These are phyloP conservation scores for Paraleonurus japonicus DNA, from an alignment of 257 asterid species.

Conservation along the genomic window DNA sequence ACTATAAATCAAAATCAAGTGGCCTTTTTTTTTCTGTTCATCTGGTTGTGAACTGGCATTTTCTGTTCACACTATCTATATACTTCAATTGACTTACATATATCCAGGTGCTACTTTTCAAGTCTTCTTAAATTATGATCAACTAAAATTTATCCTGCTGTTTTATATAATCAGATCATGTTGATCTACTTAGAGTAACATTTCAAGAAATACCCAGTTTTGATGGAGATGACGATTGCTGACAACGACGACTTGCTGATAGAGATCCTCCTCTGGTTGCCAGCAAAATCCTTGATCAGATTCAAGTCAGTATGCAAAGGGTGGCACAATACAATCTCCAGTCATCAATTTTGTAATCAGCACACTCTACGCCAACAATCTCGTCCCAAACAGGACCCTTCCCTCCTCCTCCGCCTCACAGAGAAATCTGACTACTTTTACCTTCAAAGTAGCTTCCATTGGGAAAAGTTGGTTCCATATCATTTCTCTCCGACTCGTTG, in stretches of 20 bases:
- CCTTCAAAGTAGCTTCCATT: slow-evolving; percentile 11
- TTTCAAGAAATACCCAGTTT: neutral
- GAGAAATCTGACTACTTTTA: slow-evolving; percentile 18
- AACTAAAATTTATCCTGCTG: neutral
- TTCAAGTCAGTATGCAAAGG: slow-evolving; percentile 38
- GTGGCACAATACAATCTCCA: slow-evolving; percentile 36
- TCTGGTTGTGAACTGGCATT: neutral
- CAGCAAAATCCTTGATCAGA: slow-evolving; percentile 40
- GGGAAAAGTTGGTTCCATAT: slow-evolving; percentile 21
- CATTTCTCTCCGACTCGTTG: slow-evolving; percentile 17
- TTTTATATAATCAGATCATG: neutral
- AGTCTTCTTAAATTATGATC: neutral
- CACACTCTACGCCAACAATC: slow-evolving; percentile 26
- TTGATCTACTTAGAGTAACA: neutral
- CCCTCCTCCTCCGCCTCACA: slow-evolving; percentile 29
- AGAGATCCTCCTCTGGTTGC: slow-evolving; percentile 33
- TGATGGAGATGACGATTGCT: slow-evolving; percentile 17
- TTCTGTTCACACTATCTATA: neutral
- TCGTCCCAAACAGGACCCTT: slow-evolving; percentile 17
- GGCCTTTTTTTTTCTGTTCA: neutral
- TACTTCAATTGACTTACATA: neutral
- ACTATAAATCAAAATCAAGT: neutral
- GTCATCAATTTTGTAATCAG: slow-evolving; percentile 25
- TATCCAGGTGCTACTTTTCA: neutral
- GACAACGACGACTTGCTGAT: slow-evolving; percentile 25